Conservation (phyloP, 352 stramenopile species). For the Phytophthora macrochlamydospora region DNA sequence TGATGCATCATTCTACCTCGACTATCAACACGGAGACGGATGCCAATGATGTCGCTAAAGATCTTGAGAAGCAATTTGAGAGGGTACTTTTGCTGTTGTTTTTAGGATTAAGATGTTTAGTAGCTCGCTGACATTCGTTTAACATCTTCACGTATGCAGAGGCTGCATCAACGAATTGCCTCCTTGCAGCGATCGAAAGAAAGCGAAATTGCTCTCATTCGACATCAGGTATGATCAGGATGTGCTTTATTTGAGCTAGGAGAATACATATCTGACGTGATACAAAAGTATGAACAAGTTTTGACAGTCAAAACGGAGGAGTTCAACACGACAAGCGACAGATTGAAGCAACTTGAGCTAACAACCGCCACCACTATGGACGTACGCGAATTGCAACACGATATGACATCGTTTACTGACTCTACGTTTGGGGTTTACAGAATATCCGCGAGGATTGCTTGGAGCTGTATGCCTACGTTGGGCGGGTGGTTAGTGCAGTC, state of each 20-base stretch:
- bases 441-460: slow-evolving; percentile 69
- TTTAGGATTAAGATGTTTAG: background rate
- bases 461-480: slow-evolving; percentile 71
- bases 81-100: slow-evolving; percentile 9
- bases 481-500: slow-evolving; percentile 43
- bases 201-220: slow-evolving; percentile 73
- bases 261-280: too few relatives aligned
- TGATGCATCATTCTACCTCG: slow-evolving; percentile 27
- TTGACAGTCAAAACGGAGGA: slow-evolving; percentile 60
- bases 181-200: slow-evolving; percentile 68
- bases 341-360: slow-evolving; percentile 45
- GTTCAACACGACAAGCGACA: slow-evolving; percentile 33
- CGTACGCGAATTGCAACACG: slow-evolving; percentile 24
- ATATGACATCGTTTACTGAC: background rate
- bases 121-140: too few relatives aligned
- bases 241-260: too few relatives aligned
- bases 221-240: slow-evolving; percentile 47
- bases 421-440: slow-evolving; percentile 27
- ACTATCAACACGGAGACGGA: slow-evolving; percentile 22
- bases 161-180: slow-evolving; percentile 52
- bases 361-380: slow-evolving; percentile 49
- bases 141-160: slow-evolving; percentile 23
- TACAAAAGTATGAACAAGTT: slow-evolving; percentile 62
- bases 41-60: slow-evolving; percentile 17
- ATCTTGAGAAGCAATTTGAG: slow-evolving; percentile 35